These are phyloP conservation scores for Eimeria maxima DNA, from an alignment of 169 alveolate species.

Conservation along the genomic window DNA sequence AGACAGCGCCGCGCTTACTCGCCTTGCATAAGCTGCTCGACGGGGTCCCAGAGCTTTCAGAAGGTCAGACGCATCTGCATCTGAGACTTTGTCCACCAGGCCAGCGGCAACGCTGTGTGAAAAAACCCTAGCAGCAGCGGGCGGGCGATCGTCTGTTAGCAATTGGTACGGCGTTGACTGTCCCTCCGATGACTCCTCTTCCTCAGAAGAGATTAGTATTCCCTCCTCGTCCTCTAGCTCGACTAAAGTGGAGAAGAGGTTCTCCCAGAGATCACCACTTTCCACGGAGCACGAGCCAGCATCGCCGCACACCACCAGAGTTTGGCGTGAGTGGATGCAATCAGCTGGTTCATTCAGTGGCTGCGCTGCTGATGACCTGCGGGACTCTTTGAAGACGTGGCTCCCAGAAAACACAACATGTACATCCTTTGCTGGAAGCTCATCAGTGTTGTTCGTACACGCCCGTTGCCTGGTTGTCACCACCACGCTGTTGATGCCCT, in stretches of 20 bases:
- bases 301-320: constrained; percentile 43
- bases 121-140: neutral
- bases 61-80: neutral
- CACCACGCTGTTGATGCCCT: neutral
- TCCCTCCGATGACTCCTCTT: neutral
- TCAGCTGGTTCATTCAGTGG: neutral
- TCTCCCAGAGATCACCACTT: constrained; percentile 7
- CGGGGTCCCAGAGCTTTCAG: neutral
- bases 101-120: constrained; percentile 21
- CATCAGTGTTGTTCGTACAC: neutral
- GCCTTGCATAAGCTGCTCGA: constrained; percentile 52
- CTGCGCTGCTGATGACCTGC: neutral
- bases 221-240: neutral
- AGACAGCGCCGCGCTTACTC: constrained; percentile 34
- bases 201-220: neutral
- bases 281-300: constrained; percentile 7
- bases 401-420: neutral
- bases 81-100: neutral
- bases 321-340: neutral
- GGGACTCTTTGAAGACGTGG: neutral
- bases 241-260: neutral
- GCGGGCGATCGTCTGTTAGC: neutral
- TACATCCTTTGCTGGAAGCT: neutral
- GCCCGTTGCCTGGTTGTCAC: neutral
- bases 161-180: neutral